Evolutionary conservation across 768 basidiomycete species (phyloP).

Genomic region (Russula olivacea): DNA sequence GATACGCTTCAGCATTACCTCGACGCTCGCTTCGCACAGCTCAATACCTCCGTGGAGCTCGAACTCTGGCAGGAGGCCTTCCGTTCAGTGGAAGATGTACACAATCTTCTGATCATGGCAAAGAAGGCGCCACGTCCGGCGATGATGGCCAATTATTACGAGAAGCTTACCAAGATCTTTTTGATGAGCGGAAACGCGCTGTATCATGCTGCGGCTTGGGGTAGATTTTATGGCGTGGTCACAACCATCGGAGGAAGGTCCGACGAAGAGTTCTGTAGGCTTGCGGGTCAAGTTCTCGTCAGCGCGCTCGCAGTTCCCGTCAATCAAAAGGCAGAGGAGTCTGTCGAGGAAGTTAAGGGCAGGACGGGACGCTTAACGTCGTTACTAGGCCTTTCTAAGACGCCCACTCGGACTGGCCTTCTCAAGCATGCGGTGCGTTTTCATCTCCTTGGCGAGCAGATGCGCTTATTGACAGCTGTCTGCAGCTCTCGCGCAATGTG

Average conservation of each 20-base stretch:
- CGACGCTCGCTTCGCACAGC: slow-evolving; percentile 94
- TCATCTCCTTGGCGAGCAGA: background rate
- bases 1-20: slow-evolving; percentile 94
- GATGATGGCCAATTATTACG: slow-evolving; percentile 99
- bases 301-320: slow-evolving; percentile 92
- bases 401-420: slow-evolving; percentile 82
- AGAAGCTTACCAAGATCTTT: slow-evolving; percentile 96
- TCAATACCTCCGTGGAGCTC: slow-evolving; percentile 94
- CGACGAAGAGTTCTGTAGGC: slow-evolving; percentile 69
- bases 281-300: slow-evolving; percentile 89
- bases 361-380: slow-evolving; percentile 77
- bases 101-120: slow-evolving; percentile 88
- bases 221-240: slow-evolving; percentile 70
- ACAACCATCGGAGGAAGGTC: slow-evolving; percentile 66
- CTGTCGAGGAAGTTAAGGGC: slow-evolving; percentile 49
- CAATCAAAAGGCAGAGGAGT: slow-evolving; percentile 48
- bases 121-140: slow-evolving; percentile 88
- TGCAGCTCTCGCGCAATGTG: slow-evolving; percentile 72
- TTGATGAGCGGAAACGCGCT: slow-evolving; percentile 90
- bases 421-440: slow-evolving; percentile 77
- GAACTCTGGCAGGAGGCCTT: slow-evolving; percentile 99
- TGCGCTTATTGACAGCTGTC: slow-evolving; percentile 5
- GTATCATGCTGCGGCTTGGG: slow-evolving; percentile 96
- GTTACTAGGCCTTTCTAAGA: slow-evolving; percentile 73
- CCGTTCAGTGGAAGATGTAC: slow-evolving; percentile 96